A percentile compares a stretch with the other conserved stretches of the same genome.
Conservation (phyloP, 257 asterid species). For the Salvia hispanica region DNA sequence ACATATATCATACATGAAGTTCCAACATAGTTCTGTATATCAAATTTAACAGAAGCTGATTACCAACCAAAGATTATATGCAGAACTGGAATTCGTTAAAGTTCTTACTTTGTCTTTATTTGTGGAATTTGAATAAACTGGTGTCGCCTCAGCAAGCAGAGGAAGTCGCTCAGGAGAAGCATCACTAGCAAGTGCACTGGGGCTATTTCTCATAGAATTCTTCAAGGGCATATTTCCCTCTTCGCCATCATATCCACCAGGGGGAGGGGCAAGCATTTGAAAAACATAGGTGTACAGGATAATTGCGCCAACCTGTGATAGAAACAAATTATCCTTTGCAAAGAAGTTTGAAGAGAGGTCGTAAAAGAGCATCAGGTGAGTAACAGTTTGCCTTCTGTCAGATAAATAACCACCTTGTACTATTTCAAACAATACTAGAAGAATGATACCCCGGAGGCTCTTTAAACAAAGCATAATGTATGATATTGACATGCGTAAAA, state of each 20-base stretch:
- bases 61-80: conserved; percentile 5
- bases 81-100: conserved; percentile 21
- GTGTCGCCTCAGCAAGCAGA: conserved; percentile 51
- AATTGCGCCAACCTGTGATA: conserved; percentile 92
- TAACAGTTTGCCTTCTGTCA: conserved; percentile 8
- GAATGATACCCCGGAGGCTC: conserved; percentile 13
- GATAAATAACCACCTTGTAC: conserved; percentile 10
- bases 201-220: conserved; percentile 40
- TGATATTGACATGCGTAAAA: conserved; percentile 23
- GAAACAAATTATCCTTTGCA: conserved; percentile 20
- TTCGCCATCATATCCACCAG: conserved; percentile 72
- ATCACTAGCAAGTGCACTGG: conserved; percentile 37
- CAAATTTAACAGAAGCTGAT: background rate
- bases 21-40: background rate
- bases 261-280: conserved; percentile 94
- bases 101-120: conserved; percentile 56
- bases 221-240: conserved; percentile 54
- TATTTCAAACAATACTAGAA: conserved; percentile 12
- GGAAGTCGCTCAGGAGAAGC: conserved; percentile 66
- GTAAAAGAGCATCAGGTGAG: conserved; percentile 8
- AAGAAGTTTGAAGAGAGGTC: conserved; percentile 11
- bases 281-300: conserved; percentile 89
- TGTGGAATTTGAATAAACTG: conserved; percentile 42
- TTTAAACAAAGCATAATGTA: conserved; percentile 14
- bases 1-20: conserved; percentile 10